These are phyloP conservation scores for Leucoagaricus sp. DNA, from an alignment of 1,284 basidiomycete genomes.

Conservation along the genomic window DNA sequence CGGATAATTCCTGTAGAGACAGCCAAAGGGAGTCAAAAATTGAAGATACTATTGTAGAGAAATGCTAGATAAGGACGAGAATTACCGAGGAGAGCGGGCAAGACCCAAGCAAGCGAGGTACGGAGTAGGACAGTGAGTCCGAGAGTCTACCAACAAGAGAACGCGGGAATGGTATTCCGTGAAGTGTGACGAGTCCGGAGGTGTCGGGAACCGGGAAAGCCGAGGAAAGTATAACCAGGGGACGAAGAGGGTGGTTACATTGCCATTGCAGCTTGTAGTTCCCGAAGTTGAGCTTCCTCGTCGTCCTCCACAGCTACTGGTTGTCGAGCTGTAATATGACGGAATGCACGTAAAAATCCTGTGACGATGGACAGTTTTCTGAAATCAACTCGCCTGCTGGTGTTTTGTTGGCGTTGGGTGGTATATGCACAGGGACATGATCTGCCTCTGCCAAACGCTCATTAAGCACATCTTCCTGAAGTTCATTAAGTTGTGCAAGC, in stretches of 20 bases:
- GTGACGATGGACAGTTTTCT: neutral
- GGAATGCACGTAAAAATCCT: neutral
- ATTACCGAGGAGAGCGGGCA: neutral
- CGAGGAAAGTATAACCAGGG: constrained; percentile 21
- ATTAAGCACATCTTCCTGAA: constrained; percentile 93
- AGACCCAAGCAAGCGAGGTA: constrained; percentile 1
- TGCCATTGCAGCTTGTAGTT: constrained; percentile 90
- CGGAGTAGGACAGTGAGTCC: neutral
- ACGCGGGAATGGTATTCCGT: constrained; percentile 13
- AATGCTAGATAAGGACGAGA: constrained; percentile 7
- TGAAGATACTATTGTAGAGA: neutral
- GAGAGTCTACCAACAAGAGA: neutral
- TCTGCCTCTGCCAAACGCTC: constrained; percentile 88
- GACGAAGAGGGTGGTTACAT: constrained; percentile 54
- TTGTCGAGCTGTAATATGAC: constrained; percentile 5
- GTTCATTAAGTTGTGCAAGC: constrained; percentile 81
- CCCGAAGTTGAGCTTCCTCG: constrained; percentile 90
- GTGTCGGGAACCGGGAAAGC: constrained; percentile 19
- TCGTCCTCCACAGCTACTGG: constrained; percentile 65
- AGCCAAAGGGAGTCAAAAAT: neutral
- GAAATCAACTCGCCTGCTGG: constrained; percentile 52
- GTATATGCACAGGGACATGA: constrained; percentile 87
- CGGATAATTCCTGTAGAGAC: neutral
- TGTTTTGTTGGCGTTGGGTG: constrained; percentile 57
- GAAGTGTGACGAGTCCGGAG: constrained; percentile 18